Base-by-base conservation (phyloP, 2,329 filamentous ascomycete genomes). In the Xylaria multiplex region DNA sequence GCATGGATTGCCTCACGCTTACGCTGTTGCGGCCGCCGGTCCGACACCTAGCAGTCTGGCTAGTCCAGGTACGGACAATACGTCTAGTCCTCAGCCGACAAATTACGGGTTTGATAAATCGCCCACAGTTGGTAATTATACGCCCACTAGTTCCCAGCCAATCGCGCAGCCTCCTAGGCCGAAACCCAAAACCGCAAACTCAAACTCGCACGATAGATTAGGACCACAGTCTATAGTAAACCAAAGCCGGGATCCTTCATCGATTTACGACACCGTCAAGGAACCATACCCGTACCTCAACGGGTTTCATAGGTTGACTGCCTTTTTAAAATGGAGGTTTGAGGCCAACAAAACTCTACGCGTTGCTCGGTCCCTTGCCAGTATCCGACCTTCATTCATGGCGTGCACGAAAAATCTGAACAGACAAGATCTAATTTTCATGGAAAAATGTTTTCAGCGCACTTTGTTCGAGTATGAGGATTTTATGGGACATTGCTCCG, bases 361-460 rank as follows among this genome's bases (percentile, higher is more conserved):
- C 64, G 97, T 97, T 70, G 93, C 93, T 65, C 93, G 94, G 80
- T 91, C 94, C 0, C 85, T 99, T 59, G 91, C 93, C 6, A 93
- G 91, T 50, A 97, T 97, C 72, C 90, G 96, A 7, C 95, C 96
- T 1, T 96, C 93, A 0, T 96, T 99, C 76, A 95, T 98, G 69
- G 90, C 93, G 11, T 96, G 93, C 68, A 97, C 93, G 22, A 92
- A 92, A 74, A 93, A 93, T n/a, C 83, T 98, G 67, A 94, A 93
- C 70, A 85, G 90, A 19, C 91, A 96, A 74, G 96, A 99, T 78
- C 83, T 98, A 32, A 90, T 99, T 24, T 97, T 98, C 78, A 97
- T 97, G 91, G 96, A 99, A 78, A 97, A 97, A 80, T 96, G 92
- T 74, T 93, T 98, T 76, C 96, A 99, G 79, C 88, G 96, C 43